Evolutionary conservation across 2,329 filamentous ascomycete species (phyloP), one percentile per base, ranked within the genome.

Genomic region (Pseudocercospora ulei): DNA sequence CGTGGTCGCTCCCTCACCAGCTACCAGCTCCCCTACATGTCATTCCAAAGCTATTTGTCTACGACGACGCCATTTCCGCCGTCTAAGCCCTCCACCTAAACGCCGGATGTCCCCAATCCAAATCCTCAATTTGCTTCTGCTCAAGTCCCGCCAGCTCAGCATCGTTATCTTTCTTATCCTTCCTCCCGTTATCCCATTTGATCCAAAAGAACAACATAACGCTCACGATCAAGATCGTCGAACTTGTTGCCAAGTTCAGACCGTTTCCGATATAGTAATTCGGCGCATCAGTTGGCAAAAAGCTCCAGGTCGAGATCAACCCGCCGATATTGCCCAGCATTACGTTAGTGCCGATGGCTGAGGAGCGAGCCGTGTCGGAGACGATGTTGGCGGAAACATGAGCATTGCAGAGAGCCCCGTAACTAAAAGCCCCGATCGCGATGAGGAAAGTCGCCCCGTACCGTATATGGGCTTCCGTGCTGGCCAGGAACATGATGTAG

Each of bases 241-340:
- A 66, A n/a, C 67, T 66, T 0, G 74, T 76, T 0, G 73, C 80
- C 27, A 82, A 53, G 54, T 84, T 84, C 22, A 84, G 57, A 0
- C 79, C 79, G 52, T 83, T 83, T 1, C 80, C 80, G 39, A 82
- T 81, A 44, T 66, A 75, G 52, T 76, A 85, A 41, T 82, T 60
- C 0, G 80, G 80, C 0, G 52, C 72, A 53, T 83, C 79, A 49
- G 63, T 72, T 0, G 71, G 69, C 9, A 82, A 52, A 59, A 56
- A 56, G 3, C 22, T 38, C 55, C 56, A 57, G 0, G 56, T 59
- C 1, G 47, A 48, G 27, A 58, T 52, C 11, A 59, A 33, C 5
- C 54, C 80, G 2, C 80, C 80, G n/a, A 83, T 56, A 38, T 82
- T 83, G 17, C 79, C 80, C 14, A 81, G 63, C 78, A 83, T 82